Percentiles rank a stretch among this genome's conserved stretches.
phyloP scores from a whole-genome alignment of 148 eudicot genomes.

The Cornus kousa region DNA sequence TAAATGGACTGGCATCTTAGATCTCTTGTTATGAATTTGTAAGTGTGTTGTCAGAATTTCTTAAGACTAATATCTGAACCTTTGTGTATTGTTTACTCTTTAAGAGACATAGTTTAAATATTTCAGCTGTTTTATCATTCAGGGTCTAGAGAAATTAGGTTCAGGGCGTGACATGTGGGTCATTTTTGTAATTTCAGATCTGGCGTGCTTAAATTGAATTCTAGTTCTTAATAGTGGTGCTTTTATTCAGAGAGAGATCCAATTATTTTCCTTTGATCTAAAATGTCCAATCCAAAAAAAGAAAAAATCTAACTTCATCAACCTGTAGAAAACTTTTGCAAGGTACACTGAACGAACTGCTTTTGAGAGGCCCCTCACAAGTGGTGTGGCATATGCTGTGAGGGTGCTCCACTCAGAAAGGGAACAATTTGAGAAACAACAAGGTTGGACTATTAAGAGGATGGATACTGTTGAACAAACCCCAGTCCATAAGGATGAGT shows the following conservation, averaged over 20 bases:
- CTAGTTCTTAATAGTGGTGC: background rate
- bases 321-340: slow-evolving; percentile 69
- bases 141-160: too few species aligned
- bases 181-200: background rate
- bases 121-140: too few species aligned
- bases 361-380: slow-evolving; percentile 93
- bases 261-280: background rate
- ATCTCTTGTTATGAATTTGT: too few species aligned
- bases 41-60: too few species aligned
- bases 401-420: slow-evolving; percentile 89
- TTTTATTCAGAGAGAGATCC: background rate
- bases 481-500: slow-evolving; percentile 69
- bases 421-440: slow-evolving; percentile 82
- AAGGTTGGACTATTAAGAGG: slow-evolving; percentile 85
- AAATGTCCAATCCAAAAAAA: slow-evolving; percentile 9
- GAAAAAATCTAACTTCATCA: slow-evolving; percentile 17
- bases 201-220: background rate
- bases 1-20: too few species aligned
- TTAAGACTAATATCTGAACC: too few species aligned
- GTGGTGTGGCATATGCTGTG: slow-evolving; percentile 98
- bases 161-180: too few species aligned
- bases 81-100: too few species aligned
- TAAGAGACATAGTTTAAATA: too few species aligned
- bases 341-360: slow-evolving; percentile 86
- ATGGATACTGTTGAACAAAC: slow-evolving; percentile 69